These are phyloP conservation scores for Knufia fluminis DNA, from an alignment of 2,329 filamentous ascomycete species.

Conservation along the genomic window DNA sequence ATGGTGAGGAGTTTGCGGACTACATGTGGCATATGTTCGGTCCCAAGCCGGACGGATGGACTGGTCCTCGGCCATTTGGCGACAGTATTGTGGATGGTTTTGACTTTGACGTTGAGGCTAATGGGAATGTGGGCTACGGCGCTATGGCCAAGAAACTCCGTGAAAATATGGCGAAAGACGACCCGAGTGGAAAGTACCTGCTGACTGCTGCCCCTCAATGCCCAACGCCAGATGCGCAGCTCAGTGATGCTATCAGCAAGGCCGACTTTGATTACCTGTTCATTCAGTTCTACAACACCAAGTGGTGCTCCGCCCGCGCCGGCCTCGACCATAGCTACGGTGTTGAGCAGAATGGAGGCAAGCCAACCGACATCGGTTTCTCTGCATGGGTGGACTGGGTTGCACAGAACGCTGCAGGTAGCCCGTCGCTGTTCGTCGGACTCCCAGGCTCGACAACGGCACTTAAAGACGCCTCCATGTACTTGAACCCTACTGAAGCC, in stretches of 20 bases:
- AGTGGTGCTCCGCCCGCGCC: conserved; percentile 40
- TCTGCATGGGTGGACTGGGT: conserved; percentile 36
- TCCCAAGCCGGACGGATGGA: conserved; percentile 37
- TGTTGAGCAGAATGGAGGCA: conserved; percentile 13
- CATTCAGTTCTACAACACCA: conserved; percentile 49
- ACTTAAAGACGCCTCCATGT: conserved; percentile 29
- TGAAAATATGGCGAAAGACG: conserved; percentile 29
- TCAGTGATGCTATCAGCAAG: conserved; percentile 36
- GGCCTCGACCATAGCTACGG: conserved; percentile 30
- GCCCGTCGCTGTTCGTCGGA: conserved; percentile 43
- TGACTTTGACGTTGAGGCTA: conserved; percentile 62
- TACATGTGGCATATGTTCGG: conserved; percentile 65
- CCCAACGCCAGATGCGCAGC: conserved; percentile 50
- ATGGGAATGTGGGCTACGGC: conserved; percentile 47
- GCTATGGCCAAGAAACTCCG: conserved; percentile 53
- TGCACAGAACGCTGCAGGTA: conserved; percentile 24
- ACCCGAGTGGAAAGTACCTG: conserved; percentile 43
- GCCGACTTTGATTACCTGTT: conserved; percentile 45
- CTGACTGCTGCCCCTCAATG: conserved; percentile 62
- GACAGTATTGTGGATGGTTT: conserved; percentile 58
- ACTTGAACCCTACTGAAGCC: conserved; percentile 40
- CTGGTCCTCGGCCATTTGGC: conserved; percentile 56
- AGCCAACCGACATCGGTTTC: conserved; percentile 35
- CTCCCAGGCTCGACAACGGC: conserved; percentile 32
- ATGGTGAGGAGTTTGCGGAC: conserved; percentile 49